Percentiles rank a stretch among this genome's conserved stretches.
These are phyloP conservation scores for Chrysanthemum lavandulifolium DNA, from an alignment of 129 eudicot species.

Conservation along the genomic window DNA sequence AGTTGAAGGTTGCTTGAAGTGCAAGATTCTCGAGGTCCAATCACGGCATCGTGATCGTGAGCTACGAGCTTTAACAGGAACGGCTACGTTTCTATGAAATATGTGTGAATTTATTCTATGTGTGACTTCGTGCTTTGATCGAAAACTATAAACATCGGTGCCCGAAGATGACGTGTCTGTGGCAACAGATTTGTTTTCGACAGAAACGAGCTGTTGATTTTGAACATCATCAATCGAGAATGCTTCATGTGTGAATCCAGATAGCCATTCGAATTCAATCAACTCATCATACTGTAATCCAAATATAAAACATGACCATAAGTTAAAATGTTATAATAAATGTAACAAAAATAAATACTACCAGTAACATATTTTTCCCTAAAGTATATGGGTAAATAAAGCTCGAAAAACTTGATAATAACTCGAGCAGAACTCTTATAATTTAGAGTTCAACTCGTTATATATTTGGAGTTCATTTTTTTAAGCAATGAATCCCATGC, in stretches of 20 bases:
- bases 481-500: no score
- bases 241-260: constrained; percentile 83
- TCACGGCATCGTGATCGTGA: constrained; percentile 89
- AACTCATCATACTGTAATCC: constrained; percentile 70
- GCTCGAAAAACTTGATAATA: no score
- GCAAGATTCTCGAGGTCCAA: constrained; percentile 80
- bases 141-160: constrained; percentile 4
- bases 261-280: constrained; percentile 95
- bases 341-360: no score
- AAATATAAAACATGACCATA: neutral
- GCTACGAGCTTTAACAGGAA: constrained; percentile 60
- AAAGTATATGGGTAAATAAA: no score
- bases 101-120: constrained; percentile 25
- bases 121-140: neutral
- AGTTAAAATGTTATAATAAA: neutral
- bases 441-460: no score
- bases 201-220: constrained; percentile 42
- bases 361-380: no score
- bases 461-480: no score
- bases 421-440: no score
- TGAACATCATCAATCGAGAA: constrained; percentile 72
- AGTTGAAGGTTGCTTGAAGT: constrained; percentile 21
- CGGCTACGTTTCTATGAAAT: constrained; percentile 20
- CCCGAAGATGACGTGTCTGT: constrained; percentile 32
- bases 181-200: constrained; percentile 26